These are phyloP conservation scores for Nakazawaea pomicola DNA, from an alignment of 805 yeast genomes.

Conservation along the genomic window DNA sequence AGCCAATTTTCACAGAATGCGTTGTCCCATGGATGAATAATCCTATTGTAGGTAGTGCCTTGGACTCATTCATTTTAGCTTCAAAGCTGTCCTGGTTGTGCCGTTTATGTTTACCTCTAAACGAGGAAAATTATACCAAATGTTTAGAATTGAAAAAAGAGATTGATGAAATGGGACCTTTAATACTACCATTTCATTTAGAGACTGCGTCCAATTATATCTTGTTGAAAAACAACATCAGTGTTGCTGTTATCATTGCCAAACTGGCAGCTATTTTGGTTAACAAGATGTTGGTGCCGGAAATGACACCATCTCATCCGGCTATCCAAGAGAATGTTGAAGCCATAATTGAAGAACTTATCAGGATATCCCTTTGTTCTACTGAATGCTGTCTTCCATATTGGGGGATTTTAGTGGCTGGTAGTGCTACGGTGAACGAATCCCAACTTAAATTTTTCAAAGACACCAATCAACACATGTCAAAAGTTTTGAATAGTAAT, in stretches of 20 bases:
- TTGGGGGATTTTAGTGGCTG: slow-evolving; percentile 11
- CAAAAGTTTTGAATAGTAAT: slow-evolving; percentile 3
- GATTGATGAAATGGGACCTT: slow-evolving; percentile 2
- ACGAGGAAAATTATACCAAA: slow-evolving; percentile 2
- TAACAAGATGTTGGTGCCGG: slow-evolving; percentile 10
- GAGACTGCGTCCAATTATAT: slow-evolving; percentile 4
- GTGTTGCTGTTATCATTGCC: slow-evolving; percentile 8
- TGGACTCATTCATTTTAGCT: slow-evolving; percentile 28
- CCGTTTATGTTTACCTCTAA: slow-evolving; percentile 16
- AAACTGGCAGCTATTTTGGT: slow-evolving; percentile 9
- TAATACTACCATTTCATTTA: slow-evolving; percentile 1
- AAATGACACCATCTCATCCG: neutral
- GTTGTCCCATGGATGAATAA: slow-evolving; percentile 39
- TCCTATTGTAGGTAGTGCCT: slow-evolving; percentile 34
- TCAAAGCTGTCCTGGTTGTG: slow-evolving; percentile 31
- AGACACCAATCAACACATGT: slow-evolving; percentile 5
- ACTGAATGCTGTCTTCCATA: slow-evolving; percentile 10
- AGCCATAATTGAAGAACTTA: slow-evolving; percentile 4
- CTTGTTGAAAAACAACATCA: slow-evolving; percentile 9
- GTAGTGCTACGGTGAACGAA: slow-evolving; percentile 6
- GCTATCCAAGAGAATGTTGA: slow-evolving; percentile 12
- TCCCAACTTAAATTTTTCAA: slow-evolving; percentile 9
- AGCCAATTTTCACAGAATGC: slow-evolving; percentile 15
- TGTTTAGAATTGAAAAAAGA: slow-evolving; percentile 1
- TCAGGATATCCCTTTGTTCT: slow-evolving; percentile 1